phyloP scores from a whole-genome alignment of 163 green algal genomes.

The Scenedesmus sp. region DNA sequence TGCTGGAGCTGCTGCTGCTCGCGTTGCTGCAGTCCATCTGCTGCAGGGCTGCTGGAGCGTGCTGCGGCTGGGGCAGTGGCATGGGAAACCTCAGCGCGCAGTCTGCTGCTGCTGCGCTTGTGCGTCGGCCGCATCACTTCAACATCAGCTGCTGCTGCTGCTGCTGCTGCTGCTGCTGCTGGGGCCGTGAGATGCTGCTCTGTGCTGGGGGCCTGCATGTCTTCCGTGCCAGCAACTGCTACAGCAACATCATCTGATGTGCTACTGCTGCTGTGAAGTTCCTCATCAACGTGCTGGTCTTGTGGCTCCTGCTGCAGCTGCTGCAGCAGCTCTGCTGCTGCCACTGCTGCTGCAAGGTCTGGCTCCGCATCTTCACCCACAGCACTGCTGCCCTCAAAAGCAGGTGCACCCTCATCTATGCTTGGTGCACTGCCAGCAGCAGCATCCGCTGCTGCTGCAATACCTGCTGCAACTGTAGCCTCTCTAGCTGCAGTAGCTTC shows the following conservation, averaged over 20 bases:
- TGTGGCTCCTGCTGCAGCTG: slow-evolving; percentile 1
- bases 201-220: background rate
- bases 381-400: background rate
- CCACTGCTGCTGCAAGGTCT: slow-evolving; percentile 6
- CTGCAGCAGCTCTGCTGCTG: background rate
- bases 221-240: background rate
- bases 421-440: background rate
- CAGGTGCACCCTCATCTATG: background rate
- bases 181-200: background rate
- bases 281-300: background rate
- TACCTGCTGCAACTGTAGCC: background rate
- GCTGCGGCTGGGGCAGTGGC: background rate
- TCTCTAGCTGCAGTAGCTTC: background rate
- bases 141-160: background rate
- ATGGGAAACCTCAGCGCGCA: slow-evolving; percentile 29
- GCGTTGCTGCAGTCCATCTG: background rate
- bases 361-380: background rate
- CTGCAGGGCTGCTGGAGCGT: slow-evolving; percentile 1
- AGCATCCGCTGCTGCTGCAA: background rate
- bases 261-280: too few species aligned
- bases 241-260: background rate
- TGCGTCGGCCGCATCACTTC: background rate
- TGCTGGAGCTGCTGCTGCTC: background rate
- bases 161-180: background rate
- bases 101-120: background rate